Conservation (phyloP, 352 stramenopile species). For the Pythium utonaiense region DNA sequence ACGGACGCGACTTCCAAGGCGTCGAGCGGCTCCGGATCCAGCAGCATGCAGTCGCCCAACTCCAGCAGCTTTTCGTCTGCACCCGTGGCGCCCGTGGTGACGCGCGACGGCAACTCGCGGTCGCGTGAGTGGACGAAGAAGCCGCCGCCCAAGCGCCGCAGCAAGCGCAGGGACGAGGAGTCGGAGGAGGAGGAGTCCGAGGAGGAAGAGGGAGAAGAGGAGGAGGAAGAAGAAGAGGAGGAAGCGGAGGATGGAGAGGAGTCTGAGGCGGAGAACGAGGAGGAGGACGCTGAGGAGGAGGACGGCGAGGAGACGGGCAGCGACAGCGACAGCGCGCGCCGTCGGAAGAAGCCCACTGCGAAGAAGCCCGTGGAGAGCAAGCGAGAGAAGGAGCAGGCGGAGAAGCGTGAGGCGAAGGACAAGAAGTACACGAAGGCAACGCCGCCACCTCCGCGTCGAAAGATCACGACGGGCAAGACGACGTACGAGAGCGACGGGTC, state of each 20-base stretch:
- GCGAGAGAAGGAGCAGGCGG: background rate
- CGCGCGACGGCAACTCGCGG: slow-evolving; percentile 23
- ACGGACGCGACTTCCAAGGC: slow-evolving; percentile 6
- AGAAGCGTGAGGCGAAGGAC: background rate
- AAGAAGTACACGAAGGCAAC: background rate
- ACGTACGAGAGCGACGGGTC: slow-evolving; percentile 16
- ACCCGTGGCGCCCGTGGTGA: slow-evolving; percentile 32
- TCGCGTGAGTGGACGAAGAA: slow-evolving; percentile 23
- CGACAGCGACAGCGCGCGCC: slow-evolving; percentile 15
- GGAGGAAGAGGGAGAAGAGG: slow-evolving; percentile 8
- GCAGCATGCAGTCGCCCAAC: slow-evolving; percentile 22
- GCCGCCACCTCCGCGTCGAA: background rate
- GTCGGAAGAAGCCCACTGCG: slow-evolving; percentile 11
- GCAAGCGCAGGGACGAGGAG: slow-evolving; percentile 14
- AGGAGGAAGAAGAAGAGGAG: slow-evolving; percentile 13
- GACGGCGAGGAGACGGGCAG: slow-evolving; percentile 14
- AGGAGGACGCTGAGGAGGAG: background rate
- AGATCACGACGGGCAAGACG: background rate
- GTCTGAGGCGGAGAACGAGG: slow-evolving; percentile 9
- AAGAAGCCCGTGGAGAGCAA: slow-evolving; percentile 8
- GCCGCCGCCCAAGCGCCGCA: slow-evolving; percentile 7
- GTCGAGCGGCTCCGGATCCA: background rate
- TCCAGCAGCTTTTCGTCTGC: slow-evolving; percentile 27
- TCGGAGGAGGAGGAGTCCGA: slow-evolving; percentile 22
- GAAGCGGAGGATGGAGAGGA: slow-evolving; percentile 6